Percentiles rank a stretch among this genome's conserved stretches.
phyloP scores from a whole-genome alignment of 257 asterid species.

The Jacaranda mimosifolia region DNA sequence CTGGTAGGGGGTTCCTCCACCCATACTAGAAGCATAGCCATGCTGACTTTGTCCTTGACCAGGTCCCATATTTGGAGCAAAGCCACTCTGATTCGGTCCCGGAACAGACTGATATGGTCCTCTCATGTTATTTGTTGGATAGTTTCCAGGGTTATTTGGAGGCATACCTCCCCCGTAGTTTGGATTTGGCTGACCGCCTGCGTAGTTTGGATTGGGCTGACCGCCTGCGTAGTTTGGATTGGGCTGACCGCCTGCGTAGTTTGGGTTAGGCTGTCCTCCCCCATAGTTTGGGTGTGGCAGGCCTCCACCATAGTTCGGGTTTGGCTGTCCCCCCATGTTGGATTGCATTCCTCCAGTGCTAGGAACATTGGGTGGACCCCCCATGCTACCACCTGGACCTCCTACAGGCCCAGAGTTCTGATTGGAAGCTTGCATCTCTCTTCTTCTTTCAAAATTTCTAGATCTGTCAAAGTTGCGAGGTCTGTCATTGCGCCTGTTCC shows the following conservation, averaged over 20 bases:
- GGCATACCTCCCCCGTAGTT: too few species aligned
- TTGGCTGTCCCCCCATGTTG: constrained; percentile 49
- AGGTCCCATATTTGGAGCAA: constrained; percentile 39
- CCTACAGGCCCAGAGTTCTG: constrained; percentile 48
- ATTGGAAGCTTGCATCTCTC: constrained; percentile 42
- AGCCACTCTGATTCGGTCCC: constrained; percentile 39
- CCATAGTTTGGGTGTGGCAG: constrained; percentile 40
- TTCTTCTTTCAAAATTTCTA: constrained; percentile 68
- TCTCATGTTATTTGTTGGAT: constrained; percentile 40
- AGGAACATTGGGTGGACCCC: constrained; percentile 40
- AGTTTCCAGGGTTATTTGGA: constrained; percentile 47
- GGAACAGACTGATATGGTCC: constrained; percentile 45
- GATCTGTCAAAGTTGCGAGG: constrained; percentile 82
- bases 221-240: too few species aligned
- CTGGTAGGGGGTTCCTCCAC: too few species aligned
- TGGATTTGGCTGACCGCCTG: too few species aligned
- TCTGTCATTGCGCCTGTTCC: constrained; percentile 85
- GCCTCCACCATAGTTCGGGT: constrained; percentile 47
- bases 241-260: constrained; percentile 48
- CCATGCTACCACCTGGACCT: constrained; percentile 44
- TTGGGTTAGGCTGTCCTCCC: too few species aligned
- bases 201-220: too few species aligned
- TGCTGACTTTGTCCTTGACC: constrained; percentile 34
- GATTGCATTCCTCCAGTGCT: constrained; percentile 48
- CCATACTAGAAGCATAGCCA: constrained; percentile 36